phyloP scores from a whole-genome alignment of 345 rosid genomes.

The Melaleuca quinquenervia region DNA sequence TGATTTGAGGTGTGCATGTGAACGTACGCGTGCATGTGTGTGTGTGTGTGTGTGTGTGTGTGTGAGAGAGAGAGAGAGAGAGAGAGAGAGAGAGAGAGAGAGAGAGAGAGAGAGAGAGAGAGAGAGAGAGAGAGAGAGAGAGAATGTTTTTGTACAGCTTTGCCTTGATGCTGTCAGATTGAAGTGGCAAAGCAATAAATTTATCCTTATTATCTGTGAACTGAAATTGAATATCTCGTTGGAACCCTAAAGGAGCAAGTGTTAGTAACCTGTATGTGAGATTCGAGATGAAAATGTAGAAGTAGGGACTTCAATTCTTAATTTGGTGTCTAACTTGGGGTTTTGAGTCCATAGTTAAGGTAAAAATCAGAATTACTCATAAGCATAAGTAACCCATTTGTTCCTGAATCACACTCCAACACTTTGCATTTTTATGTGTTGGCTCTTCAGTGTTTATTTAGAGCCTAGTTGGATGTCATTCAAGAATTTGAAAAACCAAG shows the following conservation, averaged over 20 bases:
- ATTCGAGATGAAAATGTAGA: background rate
- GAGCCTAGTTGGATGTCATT: background rate
- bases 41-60: fast-evolving
- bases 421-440: background rate
- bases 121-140: no score
- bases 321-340: background rate
- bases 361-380: background rate
- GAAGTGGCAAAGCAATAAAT: background rate
- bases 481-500: background rate
- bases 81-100: no score
- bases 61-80: no score
- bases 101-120: no score
- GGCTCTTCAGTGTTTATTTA: background rate
- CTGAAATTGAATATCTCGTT: background rate
- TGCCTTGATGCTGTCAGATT: background rate
- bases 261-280: background rate
- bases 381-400: background rate
- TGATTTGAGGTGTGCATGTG: background rate
- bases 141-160: background rate
- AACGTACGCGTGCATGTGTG: no score
- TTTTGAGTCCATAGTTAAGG: background rate
- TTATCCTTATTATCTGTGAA: background rate
- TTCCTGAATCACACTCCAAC: background rate
- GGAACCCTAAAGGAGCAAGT: background rate
- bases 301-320: background rate